Evolutionary conservation across 352 stramenopile genomes (phyloP), one percentile per base, ranked within the genome.

Genomic region (Labyrinthula sp.): DNA sequence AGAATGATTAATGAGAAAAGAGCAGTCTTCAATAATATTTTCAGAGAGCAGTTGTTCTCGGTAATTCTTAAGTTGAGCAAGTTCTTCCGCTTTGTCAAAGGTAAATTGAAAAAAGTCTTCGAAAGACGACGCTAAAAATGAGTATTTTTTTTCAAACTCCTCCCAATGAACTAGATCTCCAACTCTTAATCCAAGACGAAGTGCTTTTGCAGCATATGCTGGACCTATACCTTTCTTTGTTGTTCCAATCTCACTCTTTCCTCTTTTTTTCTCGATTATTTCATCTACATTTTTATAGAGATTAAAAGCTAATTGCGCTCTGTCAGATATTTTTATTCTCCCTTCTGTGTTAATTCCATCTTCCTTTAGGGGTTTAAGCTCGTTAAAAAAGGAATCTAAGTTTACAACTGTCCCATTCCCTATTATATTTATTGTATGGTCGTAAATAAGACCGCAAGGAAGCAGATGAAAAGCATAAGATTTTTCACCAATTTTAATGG

Each of bases 401-500:
- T 96, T 85, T 59, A 95, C 77, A 15, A 98, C 88, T 9, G 95
- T 87, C 45, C 90, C 90, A 62, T 99, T 99, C 27, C 89, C 85
- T 40, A 95, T 87, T n/a, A 99, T 72, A 59, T 85, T 94, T 25
- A 79, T 76, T 0, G 81, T 83, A 31, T 84, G 67, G 21, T 77
- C 69, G 64, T 96, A 93, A 29, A 99, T 63, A 43, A 99, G 92
- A 35, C 87, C 90, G 30, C 77, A 95, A 1, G 90, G 90, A 40
- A 99, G 68, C 3, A 99, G 64, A 69, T 97, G 90, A 67, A 99
- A 97, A 64, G 95, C 95, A 73, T 95, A 97, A 65, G 94, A 94
- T 68, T 89, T 89, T 36, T 78, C 73, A 30, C 95, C 69, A 40
- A 93, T 82, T 35, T 96, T 83, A 60, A 99, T 95, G 30, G 89